Base-by-base conservation (phyloP, 441 rosid species). In the Erodium texanum region DNA sequence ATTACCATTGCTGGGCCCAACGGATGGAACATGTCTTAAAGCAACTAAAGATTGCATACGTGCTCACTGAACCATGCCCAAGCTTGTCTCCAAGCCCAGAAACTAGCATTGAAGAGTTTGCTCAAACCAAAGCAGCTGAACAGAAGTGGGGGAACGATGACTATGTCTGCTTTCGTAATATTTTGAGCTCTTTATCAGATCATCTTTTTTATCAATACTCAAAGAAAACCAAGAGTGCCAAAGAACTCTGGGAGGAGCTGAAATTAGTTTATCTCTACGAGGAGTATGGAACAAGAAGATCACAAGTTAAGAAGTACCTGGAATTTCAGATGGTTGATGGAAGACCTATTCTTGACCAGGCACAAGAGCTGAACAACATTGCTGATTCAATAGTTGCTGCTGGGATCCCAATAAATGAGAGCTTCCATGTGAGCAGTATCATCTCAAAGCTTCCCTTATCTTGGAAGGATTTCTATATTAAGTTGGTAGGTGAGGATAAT, bases 381-480 rank as follows among this genome's bases (percentile, higher is more conserved):
- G 89, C 94, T 1, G 88, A 93, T 76, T 75, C 86, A 58, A 72
- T 93, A 64, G 77, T 78, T 66, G 85, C 82, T 62, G 76, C 88
- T 20, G 96, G 96, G 70, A 82, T 84, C 70, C 68, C 72, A 63
- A 62, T 90, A 64, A 87, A 84, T 16, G 93, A 93, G 80, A 84
- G 78, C 50, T 93, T 93, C 76, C 97, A 90, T 70, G 90, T 87
- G 67, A 80, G 84, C 63, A 71, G 81, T 68, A 79, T 93, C 71
- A 75, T 93, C 24, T 84, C 89, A 65, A 93, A 93, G 87, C 85
- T 93, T 62, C 96, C 93, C 0, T 79, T 80, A 10, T 89, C 97
- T 59, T 90, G 98, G 98, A 85, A 82, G 76, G 84, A 84, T 66
- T 84, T 90, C 65, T 72, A 86, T 79, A 62, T 75, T 48, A 86